These are phyloP conservation scores for Lactuca saligna DNA, from an alignment of 129 eudicot species.

Conservation along the genomic window DNA sequence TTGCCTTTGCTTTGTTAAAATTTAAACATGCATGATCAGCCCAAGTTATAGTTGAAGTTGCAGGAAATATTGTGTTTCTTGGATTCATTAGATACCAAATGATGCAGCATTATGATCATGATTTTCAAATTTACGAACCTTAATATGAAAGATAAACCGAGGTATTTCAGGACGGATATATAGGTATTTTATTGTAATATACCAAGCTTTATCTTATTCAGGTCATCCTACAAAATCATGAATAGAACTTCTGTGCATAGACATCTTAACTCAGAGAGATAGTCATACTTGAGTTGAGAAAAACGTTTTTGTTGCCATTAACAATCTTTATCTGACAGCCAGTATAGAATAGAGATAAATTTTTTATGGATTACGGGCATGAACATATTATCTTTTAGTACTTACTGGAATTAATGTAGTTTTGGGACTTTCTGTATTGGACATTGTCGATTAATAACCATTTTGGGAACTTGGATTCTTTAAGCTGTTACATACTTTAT, in stretches of 20 bases:
- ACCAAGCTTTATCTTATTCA: constrained; percentile 7
- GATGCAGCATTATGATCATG: neutral
- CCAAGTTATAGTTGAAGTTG: constrained; percentile 4
- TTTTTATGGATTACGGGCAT: neutral
- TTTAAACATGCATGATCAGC: neutral
- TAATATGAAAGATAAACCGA: neutral
- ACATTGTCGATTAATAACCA: neutral
- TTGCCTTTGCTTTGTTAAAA: constrained; percentile 1
- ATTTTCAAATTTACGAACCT: neutral
- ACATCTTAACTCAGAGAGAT: neutral
- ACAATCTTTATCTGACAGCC: neutral
- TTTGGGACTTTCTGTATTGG: neutral
- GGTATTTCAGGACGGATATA: constrained; percentile 5
- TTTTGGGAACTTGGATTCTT: constrained; percentile 10
- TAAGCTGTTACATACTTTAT: constrained; percentile 12
- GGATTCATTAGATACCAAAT: neutral
- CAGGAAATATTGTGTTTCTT: neutral
- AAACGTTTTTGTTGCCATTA: neutral
- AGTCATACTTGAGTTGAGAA: neutral
- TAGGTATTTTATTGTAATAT: neutral
- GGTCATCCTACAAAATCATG: neutral
- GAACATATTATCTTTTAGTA: neutral
- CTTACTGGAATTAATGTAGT: constrained; percentile 1
- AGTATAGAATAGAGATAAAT: neutral
- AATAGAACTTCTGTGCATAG: neutral